Base-by-base conservation (phyloP, 192 early-diverging fungal species). In the Thoreauomyces humboldtii region DNA sequence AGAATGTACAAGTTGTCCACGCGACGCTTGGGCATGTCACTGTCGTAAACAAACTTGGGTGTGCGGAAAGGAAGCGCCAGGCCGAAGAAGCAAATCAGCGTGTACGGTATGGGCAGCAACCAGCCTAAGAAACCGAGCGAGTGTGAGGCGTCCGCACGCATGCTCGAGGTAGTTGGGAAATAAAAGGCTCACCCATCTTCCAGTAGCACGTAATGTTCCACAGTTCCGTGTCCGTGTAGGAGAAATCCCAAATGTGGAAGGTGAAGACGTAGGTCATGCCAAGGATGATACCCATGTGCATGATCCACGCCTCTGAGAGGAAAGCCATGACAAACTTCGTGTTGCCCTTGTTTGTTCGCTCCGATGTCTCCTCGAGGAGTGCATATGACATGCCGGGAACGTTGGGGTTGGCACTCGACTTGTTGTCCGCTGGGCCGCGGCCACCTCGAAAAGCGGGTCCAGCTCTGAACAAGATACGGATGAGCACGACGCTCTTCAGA, bases 1-100 rank as follows among this genome's bases (percentile, higher is more conserved):
- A 80, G 60, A 53, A 83, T 80, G 72, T 83, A 83, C n/a, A 83
- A 53, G 67, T 83, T 83, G 62, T 83, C 81, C n/a, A 77, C 42
- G 1, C 76, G 65, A 27, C 81, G 74, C 58, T 80, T 83, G 22
- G 69, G 73, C 56, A 77, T 46, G 43, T 63, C 65, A 21, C 73
- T 78, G 65, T 73, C 64, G 71, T 79, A 83, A 53, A 83, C 51
- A 55, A 80, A 83, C 60, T 83, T 83, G 12, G 79, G 74, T 1
- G 79, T 80, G 42, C 79, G 72, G 74, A 78, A 84, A 21, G 82
- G 82, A 12, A 84, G 61, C 14, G 70, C 61, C 42, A 84, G 70
- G 47, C 82, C 82, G 41, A 75, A 77, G 67, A 84, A 78, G 69
- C 82, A 84, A 55, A 84, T 75, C 43, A 84, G 55, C 19, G 79